A percentile compares a stretch with the other conserved stretches of the same genome.
phyloP scores from a whole-genome alignment of 2,329 filamentous ascomycete genomes.

The Diaporthe vexans region DNA sequence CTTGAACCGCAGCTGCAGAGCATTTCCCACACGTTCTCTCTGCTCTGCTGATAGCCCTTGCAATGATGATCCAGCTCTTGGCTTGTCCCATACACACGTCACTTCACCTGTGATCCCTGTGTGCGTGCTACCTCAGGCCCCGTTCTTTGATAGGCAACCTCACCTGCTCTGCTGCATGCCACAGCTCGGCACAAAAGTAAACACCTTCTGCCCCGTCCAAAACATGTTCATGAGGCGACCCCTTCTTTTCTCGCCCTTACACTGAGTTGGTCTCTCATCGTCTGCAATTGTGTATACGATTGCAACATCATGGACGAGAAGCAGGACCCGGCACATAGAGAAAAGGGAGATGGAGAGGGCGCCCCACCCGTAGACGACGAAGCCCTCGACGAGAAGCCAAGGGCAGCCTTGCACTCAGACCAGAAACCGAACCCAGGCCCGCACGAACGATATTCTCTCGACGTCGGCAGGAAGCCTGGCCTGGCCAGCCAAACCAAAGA shows the following conservation, averaged over 20 bases:
- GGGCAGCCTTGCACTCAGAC: conserved; percentile 31
- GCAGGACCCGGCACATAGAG: neutral
- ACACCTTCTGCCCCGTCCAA: neutral
- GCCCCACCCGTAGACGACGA: neutral
- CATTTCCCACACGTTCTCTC: too few relatives aligned
- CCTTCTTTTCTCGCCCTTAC: neutral
- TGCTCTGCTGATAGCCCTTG: neutral
- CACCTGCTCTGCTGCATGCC: neutral
- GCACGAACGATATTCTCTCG: conserved; percentile 35
- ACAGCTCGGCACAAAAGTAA: neutral
- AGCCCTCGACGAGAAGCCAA: conserved; percentile 10
- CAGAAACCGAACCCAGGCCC: neutral
- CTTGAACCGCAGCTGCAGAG: neutral
- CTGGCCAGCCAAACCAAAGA: neutral
- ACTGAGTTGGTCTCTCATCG: neutral
- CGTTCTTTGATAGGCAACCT: neutral
- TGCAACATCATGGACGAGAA: conserved; percentile 24
- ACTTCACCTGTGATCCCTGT: conserved; percentile 24
- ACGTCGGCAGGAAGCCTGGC: conserved; percentile 10
- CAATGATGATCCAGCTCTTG: conserved; percentile 22
- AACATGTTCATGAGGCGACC: neutral
- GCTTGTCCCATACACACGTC: conserved; percentile 33
- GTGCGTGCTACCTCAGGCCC: neutral
- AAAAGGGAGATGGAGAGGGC: neutral
- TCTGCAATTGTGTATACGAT: neutral